phyloP scores from a whole-genome alignment of 2,329 filamentous ascomycete genomes.

The Zelopaecilomyces penicillatus region DNA sequence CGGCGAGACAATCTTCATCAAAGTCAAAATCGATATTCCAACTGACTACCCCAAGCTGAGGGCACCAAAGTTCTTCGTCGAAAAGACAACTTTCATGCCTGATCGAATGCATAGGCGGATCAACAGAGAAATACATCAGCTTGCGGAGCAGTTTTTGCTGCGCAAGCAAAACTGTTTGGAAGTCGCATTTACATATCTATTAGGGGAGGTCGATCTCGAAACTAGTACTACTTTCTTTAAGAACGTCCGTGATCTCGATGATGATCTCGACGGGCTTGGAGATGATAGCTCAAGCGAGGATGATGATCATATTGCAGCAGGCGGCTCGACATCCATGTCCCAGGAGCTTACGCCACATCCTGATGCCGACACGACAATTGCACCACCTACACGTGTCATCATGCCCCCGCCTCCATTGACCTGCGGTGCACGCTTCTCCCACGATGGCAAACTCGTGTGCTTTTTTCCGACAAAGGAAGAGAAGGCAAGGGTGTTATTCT shows the following conservation, averaged over 20 bases:
- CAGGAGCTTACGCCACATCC: slow-evolving; percentile 50
- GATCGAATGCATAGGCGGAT: slow-evolving; percentile 43
- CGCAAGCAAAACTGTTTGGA: slow-evolving; percentile 55
- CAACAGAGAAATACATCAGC: slow-evolving; percentile 46
- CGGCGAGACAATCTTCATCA: slow-evolving; percentile 51
- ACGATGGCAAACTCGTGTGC: slow-evolving; percentile 54
- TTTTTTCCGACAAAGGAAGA: slow-evolving; percentile 64
- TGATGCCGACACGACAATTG: slow-evolving; percentile 45
- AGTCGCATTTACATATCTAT: slow-evolving; percentile 52
- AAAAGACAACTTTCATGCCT: slow-evolving; percentile 55
- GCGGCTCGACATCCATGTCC: slow-evolving; percentile 51
- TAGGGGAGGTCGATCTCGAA: slow-evolving; percentile 55
- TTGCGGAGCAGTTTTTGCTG: slow-evolving; percentile 47
- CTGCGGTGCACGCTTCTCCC: slow-evolving; percentile 54
- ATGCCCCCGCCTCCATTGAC: slow-evolving; percentile 49
- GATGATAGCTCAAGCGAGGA: slow-evolving; percentile 84
- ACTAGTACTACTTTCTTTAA: slow-evolving; percentile 54
- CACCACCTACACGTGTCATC: slow-evolving; percentile 41
- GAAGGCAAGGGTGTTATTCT: slow-evolving; percentile 43
- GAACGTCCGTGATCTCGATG: slow-evolving; percentile 54
- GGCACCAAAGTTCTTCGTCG: slow-evolving; percentile 50
- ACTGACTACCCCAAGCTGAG: slow-evolving; percentile 49
- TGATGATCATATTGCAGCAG: slow-evolving; percentile 47
- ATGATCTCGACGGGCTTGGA: slow-evolving; percentile 45
- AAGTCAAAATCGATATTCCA: slow-evolving; percentile 53